Conservation (phyloP, 2,329 filamentous ascomycete genomes). For the Alternaria novae-zelandiae region DNA sequence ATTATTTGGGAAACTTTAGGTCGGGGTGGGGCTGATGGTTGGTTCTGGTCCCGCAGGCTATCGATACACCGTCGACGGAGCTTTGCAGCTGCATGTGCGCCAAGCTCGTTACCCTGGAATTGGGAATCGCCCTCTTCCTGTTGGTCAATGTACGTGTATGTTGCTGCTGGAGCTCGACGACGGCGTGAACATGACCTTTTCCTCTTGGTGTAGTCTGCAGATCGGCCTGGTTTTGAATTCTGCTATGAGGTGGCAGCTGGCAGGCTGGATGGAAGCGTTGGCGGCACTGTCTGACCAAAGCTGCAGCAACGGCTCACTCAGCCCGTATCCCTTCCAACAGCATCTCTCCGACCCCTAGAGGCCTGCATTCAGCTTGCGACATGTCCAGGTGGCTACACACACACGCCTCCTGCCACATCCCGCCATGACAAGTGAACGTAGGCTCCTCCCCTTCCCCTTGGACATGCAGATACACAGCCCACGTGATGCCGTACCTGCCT, state of each 20-base stretch:
- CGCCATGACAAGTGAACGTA: not conserved
- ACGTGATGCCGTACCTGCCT: constrained; percentile 12
- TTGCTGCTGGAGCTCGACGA: not conserved
- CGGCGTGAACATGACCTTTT: not conserved
- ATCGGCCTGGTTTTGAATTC: not conserved
- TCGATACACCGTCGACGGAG: constrained; percentile 11
- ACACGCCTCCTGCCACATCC: constrained; percentile 9
- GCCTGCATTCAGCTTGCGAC: constrained; percentile 1
- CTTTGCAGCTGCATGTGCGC: constrained; percentile 7
- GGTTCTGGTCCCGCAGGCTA: constrained; percentile 4
- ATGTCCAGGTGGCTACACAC: not conserved
- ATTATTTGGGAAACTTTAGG: constrained; percentile 16
- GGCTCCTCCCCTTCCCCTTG: not conserved
- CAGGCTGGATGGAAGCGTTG: not conserved
- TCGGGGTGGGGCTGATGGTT: constrained; percentile 6
- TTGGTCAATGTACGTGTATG: constrained; percentile 2
- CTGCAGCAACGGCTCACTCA: not conserved
- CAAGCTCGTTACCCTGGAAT: constrained; percentile 3
- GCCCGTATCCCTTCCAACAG: not conserved
- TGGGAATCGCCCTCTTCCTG: constrained; percentile 1
- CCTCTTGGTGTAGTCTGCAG: not conserved
- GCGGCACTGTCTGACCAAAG: not conserved
- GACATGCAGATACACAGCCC: constrained; percentile 8
- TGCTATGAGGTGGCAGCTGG: not conserved
- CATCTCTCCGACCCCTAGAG: not conserved